Conservation (phyloP, 1,284 basidiomycete genomes). For the Earliella scabrosa region DNA sequence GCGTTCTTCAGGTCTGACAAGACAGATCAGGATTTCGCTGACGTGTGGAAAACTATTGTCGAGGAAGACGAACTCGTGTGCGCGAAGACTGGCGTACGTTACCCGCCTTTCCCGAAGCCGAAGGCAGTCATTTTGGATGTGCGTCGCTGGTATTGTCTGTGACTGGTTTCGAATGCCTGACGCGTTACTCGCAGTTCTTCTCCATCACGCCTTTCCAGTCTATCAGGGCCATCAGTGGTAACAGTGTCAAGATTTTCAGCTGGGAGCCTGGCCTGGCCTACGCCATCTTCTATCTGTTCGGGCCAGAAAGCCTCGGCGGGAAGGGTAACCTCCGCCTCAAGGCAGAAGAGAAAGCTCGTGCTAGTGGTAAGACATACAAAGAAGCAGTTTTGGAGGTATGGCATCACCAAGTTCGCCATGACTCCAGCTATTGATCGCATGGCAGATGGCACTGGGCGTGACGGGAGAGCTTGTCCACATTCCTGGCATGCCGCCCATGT, state of each 20-base stretch:
- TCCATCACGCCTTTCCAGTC: constrained; percentile 7
- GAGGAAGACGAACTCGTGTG: constrained; percentile 7
- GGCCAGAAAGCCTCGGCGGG: constrained; percentile 20
- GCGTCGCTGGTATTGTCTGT: background rate
- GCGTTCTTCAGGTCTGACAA: background rate
- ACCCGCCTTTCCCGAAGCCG: constrained; percentile 1
- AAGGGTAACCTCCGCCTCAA: constrained; percentile 20
- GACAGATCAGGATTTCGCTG: background rate
- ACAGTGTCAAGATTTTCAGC: constrained; percentile 18
- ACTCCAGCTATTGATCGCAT: background rate
- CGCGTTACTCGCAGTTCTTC: too few relatives aligned
- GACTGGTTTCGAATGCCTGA: too few relatives aligned
- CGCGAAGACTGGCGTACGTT: background rate
- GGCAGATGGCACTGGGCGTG: constrained; percentile 11
- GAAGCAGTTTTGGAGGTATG: constrained; percentile 20
- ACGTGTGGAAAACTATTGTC: background rate
- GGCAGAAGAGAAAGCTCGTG: constrained; percentile 13
- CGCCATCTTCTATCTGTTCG: constrained; percentile 14
- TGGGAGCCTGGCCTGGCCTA: constrained; percentile 18
- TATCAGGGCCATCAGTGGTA: background rate
- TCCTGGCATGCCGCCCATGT: constrained; percentile 27
- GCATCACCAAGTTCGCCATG: background rate
- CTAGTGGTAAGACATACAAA: constrained; percentile 9
- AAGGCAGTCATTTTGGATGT: constrained; percentile 16
- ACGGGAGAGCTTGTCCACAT: constrained; percentile 13